Conservation (phyloP, 2,329 filamentous ascomycete species). For the Diplodia intermedia region DNA sequence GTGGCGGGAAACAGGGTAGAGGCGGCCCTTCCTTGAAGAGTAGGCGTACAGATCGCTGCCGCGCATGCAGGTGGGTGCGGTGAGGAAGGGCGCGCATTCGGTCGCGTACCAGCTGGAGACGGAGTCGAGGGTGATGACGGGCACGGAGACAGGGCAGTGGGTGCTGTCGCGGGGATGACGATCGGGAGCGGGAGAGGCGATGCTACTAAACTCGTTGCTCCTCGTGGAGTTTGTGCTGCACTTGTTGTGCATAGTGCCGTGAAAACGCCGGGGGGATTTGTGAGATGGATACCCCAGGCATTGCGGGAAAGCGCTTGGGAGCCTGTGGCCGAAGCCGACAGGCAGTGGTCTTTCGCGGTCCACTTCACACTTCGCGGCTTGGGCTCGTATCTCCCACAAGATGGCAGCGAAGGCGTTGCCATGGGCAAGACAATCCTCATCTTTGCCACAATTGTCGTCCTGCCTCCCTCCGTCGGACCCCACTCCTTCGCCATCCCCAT, state of each 20-base stretch:
- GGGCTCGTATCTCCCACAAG: conserved; percentile 47
- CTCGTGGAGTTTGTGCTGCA: not conserved
- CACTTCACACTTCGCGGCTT: conserved; percentile 37
- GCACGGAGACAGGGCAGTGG: conserved; percentile 38
- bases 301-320: conserved; percentile 21
- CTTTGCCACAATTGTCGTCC: conserved; percentile 41
- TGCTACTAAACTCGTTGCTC: not conserved
- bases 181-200: conserved; percentile 31
- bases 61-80: conserved; percentile 37
- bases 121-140: conserved; percentile 36
- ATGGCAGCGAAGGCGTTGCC: conserved; percentile 52
- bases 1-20: not conserved
- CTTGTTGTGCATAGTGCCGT: conserved; percentile 33
- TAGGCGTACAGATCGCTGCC: conserved; percentile 42
- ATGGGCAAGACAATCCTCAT: conserved; percentile 43
- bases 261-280: not conserved
- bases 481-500: too few species aligned
- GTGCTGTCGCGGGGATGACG: conserved; percentile 33
- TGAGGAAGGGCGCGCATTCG: conserved; percentile 43
- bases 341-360: conserved; percentile 40
- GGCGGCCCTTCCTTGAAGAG: not conserved
- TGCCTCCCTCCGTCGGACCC: not conserved
- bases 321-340: conserved; percentile 44
- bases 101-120: conserved; percentile 45
- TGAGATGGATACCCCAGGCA: not conserved